phyloP scores from a whole-genome alignment of 352 stramenopile species.

The Hyaloperonospora brassicae region DNA sequence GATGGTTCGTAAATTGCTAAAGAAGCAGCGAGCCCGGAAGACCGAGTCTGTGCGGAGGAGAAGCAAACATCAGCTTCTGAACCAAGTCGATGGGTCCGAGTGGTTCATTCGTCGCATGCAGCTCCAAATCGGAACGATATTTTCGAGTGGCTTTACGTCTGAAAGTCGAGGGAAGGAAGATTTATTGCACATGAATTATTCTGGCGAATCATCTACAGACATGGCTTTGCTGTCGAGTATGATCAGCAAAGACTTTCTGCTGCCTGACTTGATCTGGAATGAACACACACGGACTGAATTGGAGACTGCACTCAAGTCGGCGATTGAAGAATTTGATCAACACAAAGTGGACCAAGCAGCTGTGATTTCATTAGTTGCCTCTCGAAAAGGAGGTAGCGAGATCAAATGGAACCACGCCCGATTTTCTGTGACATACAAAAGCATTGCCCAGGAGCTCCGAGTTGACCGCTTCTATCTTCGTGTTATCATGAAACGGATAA shows the following conservation, averaged over 20 bases:
- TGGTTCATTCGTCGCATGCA: conserved; percentile 71
- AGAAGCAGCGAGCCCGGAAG: conserved; percentile 45
- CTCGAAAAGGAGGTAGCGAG: conserved; percentile 18
- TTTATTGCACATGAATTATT: conserved; percentile 56
- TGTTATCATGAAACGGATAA: conserved; percentile 58
- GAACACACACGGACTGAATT: conserved; percentile 47
- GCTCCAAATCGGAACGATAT: conserved; percentile 42
- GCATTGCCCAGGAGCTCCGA: conserved; percentile 51
- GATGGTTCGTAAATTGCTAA: conserved; percentile 49
- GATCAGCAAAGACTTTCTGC: conserved; percentile 59
- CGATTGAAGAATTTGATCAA: conserved; percentile 43
- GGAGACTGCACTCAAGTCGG: conserved; percentile 33
- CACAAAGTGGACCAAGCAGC: conserved; percentile 32
- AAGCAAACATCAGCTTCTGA: conserved; percentile 21
- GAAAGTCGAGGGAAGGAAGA: conserved; percentile 37
- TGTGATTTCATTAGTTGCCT: conserved; percentile 17
- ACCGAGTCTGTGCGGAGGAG: conserved; percentile 22
- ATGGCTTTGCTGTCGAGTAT: conserved; percentile 58
- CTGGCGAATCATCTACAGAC: conserved; percentile 59
- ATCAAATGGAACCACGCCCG: conserved; percentile 63
- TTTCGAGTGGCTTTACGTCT: conserved; percentile 25
- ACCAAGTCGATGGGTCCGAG: conserved; percentile 28
- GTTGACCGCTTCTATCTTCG: conserved; percentile 64
- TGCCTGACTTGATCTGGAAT: conserved; percentile 80
- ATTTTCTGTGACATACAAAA: conserved; percentile 58